phyloP scores from a whole-genome alignment of 495 filamentous ascomycete species.

The Aspergillus taichungensis region DNA sequence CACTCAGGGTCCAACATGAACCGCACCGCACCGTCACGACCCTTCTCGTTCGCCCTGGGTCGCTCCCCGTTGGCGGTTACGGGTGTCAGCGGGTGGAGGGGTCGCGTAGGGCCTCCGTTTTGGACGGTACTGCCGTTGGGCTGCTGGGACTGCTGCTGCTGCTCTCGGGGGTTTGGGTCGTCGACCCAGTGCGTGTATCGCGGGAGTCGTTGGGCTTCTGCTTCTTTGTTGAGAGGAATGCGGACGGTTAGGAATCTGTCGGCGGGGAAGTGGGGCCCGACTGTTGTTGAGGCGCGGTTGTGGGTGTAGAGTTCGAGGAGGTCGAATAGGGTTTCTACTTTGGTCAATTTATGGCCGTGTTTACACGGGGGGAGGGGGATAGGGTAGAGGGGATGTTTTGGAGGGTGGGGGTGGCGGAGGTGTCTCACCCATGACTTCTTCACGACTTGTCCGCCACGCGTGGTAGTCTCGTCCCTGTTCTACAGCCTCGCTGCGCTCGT shows the following conservation, averaged over 20 bases:
- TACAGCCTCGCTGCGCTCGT: conserved; percentile 37
- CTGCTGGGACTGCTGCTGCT: conserved; percentile 23
- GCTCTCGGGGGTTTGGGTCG: conserved; percentile 6
- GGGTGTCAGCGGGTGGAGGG: conserved; percentile 24
- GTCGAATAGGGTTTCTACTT: conserved; percentile 72
- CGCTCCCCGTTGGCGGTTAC: conserved; percentile 38
- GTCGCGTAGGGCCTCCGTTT: conserved; percentile 2
- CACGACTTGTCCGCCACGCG: conserved; percentile 52
- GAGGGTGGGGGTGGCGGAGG: neutral
- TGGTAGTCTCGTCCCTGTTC: conserved; percentile 38
- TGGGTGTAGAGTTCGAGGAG: conserved; percentile 83
- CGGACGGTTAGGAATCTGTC: conserved; percentile 74
- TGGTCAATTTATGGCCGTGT: neutral
- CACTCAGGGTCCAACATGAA: conserved; percentile 82
- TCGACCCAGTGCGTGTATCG: conserved; percentile 41
- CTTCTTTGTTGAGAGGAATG: conserved; percentile 74
- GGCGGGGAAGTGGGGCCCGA: conserved; percentile 61
- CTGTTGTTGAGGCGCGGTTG: conserved; percentile 58
- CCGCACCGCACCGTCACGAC: conserved; percentile 68
- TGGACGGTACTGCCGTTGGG: neutral
- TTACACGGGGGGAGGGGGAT: too few relatives aligned
- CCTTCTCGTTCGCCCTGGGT: conserved; percentile 40
- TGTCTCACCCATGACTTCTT: conserved; percentile 60
- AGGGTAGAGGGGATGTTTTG: neutral
- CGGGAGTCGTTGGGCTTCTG: conserved; percentile 43